Evolutionary conservation across 768 basidiomycete genomes (phyloP).

Genomic region (Cyclocybe aegerita): DNA sequence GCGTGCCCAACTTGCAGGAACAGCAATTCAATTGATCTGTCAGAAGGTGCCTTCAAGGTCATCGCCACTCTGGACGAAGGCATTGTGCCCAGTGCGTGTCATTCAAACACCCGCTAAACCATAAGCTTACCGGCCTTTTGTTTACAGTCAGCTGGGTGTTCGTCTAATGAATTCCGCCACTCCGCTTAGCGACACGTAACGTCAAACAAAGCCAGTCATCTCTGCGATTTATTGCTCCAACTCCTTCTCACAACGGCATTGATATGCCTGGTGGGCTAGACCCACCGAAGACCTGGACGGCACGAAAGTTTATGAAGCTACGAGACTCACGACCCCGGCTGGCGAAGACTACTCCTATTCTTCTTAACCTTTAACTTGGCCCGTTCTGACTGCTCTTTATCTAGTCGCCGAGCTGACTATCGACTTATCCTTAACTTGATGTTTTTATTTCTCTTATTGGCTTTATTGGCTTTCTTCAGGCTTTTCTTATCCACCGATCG

Average conservation of each 20-base stretch:
- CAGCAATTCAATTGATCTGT: slow-evolving; percentile 71
- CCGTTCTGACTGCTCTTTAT: slow-evolving; percentile 14
- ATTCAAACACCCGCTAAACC: background rate
- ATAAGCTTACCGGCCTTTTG: slow-evolving; percentile 7
- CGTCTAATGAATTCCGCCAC: slow-evolving; percentile 18
- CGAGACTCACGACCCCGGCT: slow-evolving; percentile 43
- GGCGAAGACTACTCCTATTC: slow-evolving; percentile 32
- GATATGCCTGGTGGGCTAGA: slow-evolving; percentile 17
- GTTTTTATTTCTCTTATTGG: slow-evolving; percentile 13
- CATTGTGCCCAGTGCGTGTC: slow-evolving; percentile 52
- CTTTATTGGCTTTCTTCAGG: slow-evolving; percentile 7
- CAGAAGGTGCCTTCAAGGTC: slow-evolving; percentile 60
- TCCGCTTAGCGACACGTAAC: slow-evolving; percentile 6
- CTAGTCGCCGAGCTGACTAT: background rate
- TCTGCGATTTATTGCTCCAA: slow-evolving; percentile 36
- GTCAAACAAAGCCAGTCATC: slow-evolving; percentile 8
- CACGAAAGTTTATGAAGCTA: slow-evolving; percentile 28
- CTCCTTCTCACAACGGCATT: slow-evolving; percentile 20
- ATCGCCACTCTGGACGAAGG: slow-evolving; percentile 55
- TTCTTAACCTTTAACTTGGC: slow-evolving; percentile 14
- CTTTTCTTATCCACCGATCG: slow-evolving; percentile 10
- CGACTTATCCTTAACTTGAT: slow-evolving; percentile 22
- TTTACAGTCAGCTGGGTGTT: slow-evolving; percentile 38
- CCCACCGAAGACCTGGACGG: slow-evolving; percentile 19
- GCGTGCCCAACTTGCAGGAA: slow-evolving; percentile 79